A percentile compares a stretch with the other conserved stretches of the same genome.
These are phyloP conservation scores for Tetraselmis chui DNA, from an alignment of 139 green algal species.

Conservation along the genomic window DNA sequence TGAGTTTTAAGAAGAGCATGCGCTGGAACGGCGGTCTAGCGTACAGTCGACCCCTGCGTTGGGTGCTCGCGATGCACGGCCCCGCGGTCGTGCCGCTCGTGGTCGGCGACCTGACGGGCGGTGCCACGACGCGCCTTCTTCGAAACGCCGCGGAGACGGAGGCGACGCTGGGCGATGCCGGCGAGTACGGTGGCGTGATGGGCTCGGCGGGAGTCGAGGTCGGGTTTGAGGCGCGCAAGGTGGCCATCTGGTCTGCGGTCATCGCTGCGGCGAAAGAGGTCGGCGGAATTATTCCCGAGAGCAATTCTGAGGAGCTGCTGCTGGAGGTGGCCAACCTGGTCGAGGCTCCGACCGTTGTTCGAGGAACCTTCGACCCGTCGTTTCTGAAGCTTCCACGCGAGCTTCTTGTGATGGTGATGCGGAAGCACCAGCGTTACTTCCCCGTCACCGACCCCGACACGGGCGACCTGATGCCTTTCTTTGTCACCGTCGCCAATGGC, in stretches of 20 bases:
- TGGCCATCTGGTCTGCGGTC: background rate
- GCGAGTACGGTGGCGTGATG: background rate
- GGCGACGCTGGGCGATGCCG: background rate
- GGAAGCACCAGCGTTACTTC: conserved; percentile 99
- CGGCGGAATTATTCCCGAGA: conserved; percentile 55
- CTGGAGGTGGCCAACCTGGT: conserved; percentile 83
- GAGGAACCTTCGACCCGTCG: conserved; percentile 65
- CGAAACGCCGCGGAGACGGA: conserved; percentile 36
- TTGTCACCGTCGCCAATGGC: conserved; percentile 94
- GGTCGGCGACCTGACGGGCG: conserved; percentile 40
- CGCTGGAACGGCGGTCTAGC: conserved; percentile 60
- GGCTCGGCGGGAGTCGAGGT: background rate
- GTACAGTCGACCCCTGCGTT: conserved; percentile 88
- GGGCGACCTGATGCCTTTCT: conserved; percentile 70
- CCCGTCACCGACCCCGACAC: conserved; percentile 58
- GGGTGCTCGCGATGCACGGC: conserved; percentile 91
- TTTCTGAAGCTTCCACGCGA: conserved; percentile 89
- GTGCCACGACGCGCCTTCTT: conserved; percentile 52
- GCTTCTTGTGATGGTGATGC: conserved; percentile 96
- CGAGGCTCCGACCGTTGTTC: conserved; percentile 77
- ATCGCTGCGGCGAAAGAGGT: conserved; percentile 18
- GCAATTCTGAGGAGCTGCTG: conserved; percentile 52
- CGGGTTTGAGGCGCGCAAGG: background rate
- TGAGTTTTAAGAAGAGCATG: conserved; percentile 91
- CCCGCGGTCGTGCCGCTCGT: conserved; percentile 57